Evolutionary conservation across 2,329 filamentous ascomycete genomes (phyloP), one percentile per base, ranked within the genome.

Genomic region (Tolypocladium pustulatum): DNA sequence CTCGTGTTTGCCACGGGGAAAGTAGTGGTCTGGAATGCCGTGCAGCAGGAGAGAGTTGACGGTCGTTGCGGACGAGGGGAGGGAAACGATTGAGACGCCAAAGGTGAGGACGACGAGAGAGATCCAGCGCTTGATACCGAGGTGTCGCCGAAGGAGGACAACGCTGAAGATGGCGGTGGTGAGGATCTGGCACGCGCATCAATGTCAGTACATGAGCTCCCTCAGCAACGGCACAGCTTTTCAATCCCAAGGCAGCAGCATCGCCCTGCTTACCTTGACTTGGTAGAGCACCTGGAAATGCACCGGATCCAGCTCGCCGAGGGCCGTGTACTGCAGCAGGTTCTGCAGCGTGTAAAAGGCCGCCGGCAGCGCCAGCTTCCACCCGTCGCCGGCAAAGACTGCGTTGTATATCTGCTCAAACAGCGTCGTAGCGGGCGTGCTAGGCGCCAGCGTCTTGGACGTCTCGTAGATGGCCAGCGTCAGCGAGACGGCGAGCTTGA

Each of bases 271-370:
- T 67, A 83, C 82, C 78, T 97, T 97, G 59, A 97, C 79, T 74
- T 99, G 93, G 71, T 94, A 96, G 32, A 94, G 84, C 60, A 96
- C 87, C 72, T 97, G 92, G 69, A 97, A 97, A 57, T 93, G 91
- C 5, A 94, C 91, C 0, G 93, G 89, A 67, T 96, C 91, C 66
- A 97, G 73, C 65, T 97, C 97, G 61, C 90, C 91, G 13, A 97
- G 85, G 1, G 91, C 93, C 57, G 95, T 83, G 68, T 97, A 99
- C 71, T 97, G 91, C 57, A 97, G 76, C n/a, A 89, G 89, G 69
- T 97, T 97, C 67, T 97, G 91, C 34, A 97, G 71, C 0, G 93
- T 96, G 70, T 96, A 97, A 1, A 97, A 79, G 5, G 85, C 81
- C 4, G 93, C 94, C 0, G 93, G 94, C 49, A 97, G 86, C 10